Evolutionary conservation across 1,284 basidiomycete genomes (phyloP), one percentile per base, ranked within the genome.

Genomic region (Singerocomus inundabilis): DNA sequence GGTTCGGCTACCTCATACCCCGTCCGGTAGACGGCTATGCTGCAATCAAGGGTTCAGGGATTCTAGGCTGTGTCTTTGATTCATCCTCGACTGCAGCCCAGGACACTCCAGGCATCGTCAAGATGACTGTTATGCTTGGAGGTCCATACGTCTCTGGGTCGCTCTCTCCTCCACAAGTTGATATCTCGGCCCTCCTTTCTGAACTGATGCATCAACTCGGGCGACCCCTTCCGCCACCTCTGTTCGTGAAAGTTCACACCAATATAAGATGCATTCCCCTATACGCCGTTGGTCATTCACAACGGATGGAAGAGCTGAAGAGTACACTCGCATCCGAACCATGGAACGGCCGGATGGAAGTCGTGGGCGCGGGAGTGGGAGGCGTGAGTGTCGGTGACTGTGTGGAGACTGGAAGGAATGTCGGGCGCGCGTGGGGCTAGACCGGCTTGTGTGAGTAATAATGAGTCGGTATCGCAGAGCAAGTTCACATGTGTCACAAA

Each of bases 1-100:
- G 95, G 0, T 98, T 98, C 68, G 96, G 96, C 2, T 98, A 96
- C 72, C 85, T 99, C 57, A 80, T 97, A 46, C 93, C 95, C 0
- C 86, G 94, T 7, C 82, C 88, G 0, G 57, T 44, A 49, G 71
- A 61, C 29, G 85, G 68, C 12, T 81, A 82, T 65, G 70, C 62
- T 62, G 54, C 60, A 16, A 53, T 54, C 40, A 67, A 72, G 56
- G 58, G 70, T 54, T 59, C 80, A 51, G 81, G 86, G 7, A 77
- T 93, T 30, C 76, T 94, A 0, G 92, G 92, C 3, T 83, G 84
- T 18, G 87, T 93, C 6, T 95, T 95, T 67, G 92, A 95, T 68
- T 90, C 87, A 0, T 85, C 79, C 41, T 79, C 86, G 4, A 73
- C 91, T 24, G 76, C 84, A 0, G 78, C 76, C 13, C 89, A 94